A percentile compares a stretch with the other conserved stretches of the same genome.
Conservation (phyloP, 169 alveolate species). For the Eimeria praecox region DNA sequence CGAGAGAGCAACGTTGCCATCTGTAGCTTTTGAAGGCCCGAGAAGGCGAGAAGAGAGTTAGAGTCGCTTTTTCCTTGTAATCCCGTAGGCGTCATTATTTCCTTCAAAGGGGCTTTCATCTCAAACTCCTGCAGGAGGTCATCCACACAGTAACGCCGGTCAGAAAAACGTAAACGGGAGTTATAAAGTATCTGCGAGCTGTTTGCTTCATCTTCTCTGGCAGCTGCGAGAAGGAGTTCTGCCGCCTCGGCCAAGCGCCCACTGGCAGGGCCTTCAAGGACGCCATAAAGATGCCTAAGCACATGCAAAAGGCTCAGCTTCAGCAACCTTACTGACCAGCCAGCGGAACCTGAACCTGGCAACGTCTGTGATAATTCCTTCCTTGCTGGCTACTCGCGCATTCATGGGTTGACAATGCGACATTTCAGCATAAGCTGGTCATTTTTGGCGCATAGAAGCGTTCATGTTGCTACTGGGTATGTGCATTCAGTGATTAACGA, state of each 20-base stretch:
- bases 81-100: conserved; percentile 13
- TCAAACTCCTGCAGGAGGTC: not conserved
- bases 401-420: not conserved
- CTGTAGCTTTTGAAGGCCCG: conserved; percentile 38
- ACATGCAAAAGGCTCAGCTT: not conserved
- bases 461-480: not conserved
- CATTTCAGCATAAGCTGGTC: not conserved
- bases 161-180: conserved; percentile 50
- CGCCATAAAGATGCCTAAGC: conserved; percentile 49
- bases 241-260: conserved; percentile 51
- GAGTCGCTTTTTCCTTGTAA: not conserved
- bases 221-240: conserved; percentile 15
- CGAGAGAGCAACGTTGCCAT: conserved; percentile 52
- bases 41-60: not conserved
- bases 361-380: not conserved
- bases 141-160: conserved; percentile 43
- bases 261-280: conserved; percentile 39
- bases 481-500: not conserved
- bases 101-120: conserved; percentile 12
- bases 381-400: not conserved
- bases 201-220: conserved; percentile 14
- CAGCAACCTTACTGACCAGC: not conserved
- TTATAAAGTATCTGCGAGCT: conserved; percentile 21
- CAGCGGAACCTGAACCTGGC: not conserved
- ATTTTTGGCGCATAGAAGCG: not conserved